Evolutionary conservation across 495 filamentous ascomycete species (phyloP), one percentile per base, ranked within the genome.

Genomic region (Talaromyces proteolyticus): DNA sequence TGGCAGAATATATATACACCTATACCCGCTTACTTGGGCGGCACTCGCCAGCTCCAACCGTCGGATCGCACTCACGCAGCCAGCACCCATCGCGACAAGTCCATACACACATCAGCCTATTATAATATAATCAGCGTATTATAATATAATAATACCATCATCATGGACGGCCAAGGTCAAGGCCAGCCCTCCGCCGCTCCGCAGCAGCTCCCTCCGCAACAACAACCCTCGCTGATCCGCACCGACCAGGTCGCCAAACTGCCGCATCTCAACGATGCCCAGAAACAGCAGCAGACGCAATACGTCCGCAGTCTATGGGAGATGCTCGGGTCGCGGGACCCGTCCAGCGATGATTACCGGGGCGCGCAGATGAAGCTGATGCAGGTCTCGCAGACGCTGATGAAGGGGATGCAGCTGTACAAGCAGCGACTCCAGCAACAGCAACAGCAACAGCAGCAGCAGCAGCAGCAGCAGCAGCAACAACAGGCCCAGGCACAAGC

Each of bases 281-380:
- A 87, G 47, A 87, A 83, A 55, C 49, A 57, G 7, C 84, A 86
- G 58, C 89, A 89, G 51, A 76, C 86, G 45, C 64, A 73, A 41
- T 75, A 86, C 3, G 74, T 92, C 11, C 73, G 75, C 16, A 61
- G 55, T 12, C 64, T 91, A 8, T 89, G 84, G 76, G 64, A 72
- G 12, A 57, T 72, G 8, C 75, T 91, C 34, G 82, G 86, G 38
- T 76, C 58, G 14, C 73, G 78, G n/a, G 67, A 77, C 6, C 63
- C 71, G 5, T 74, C 80, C 14, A 78, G 71, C 3, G 49, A 65
- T 1, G 79, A 85, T 46, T 82, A 88, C 42, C 69, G 74, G 46
- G 61, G 67, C 1, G 88, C 88, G 0, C 82, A 85, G 58, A 64
- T 67, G 11, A 87, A 83, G 59, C 73, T 92, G 6, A 61, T 71